A percentile compares a stretch with the other conserved stretches of the same genome.
Evolutionary conservation across 1,284 basidiomycete genomes (phyloP).

Genomic region (Fomitopsis schrenkii): DNA sequence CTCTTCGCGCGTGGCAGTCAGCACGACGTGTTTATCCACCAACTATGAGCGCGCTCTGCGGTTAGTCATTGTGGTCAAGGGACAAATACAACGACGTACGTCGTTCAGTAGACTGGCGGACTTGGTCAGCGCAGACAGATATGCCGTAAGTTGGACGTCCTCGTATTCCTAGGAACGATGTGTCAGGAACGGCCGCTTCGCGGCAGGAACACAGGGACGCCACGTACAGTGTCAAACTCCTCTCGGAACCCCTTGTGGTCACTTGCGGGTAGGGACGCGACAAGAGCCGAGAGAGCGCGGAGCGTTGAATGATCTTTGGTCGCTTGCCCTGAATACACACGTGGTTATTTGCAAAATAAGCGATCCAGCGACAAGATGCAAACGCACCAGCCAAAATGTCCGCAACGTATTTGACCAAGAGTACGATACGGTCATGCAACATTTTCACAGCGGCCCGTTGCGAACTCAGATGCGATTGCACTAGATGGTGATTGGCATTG

Average conservation of each 20-base stretch:
- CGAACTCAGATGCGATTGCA: slow-evolving; percentile 84
- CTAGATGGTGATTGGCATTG: slow-evolving; percentile 36
- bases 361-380: not conserved
- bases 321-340: slow-evolving; percentile 46
- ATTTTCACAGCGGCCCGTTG: slow-evolving; percentile 95
- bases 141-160: slow-evolving; percentile 90
- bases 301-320: slow-evolving; percentile 76
- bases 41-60: slow-evolving; percentile 14
- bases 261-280: slow-evolving; percentile 84
- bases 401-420: slow-evolving; percentile 81
- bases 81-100: slow-evolving; percentile 43
- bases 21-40: slow-evolving; percentile 33
- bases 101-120: slow-evolving; percentile 86
- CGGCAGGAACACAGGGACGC: not conserved
- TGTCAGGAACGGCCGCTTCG: not conserved
- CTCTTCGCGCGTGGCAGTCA: slow-evolving; percentile 30
- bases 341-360: not conserved
- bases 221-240: slow-evolving; percentile 79
- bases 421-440: slow-evolving; percentile 85
- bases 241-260: slow-evolving; percentile 75
- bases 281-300: slow-evolving; percentile 80
- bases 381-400: slow-evolving; percentile 68
- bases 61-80: not conserved
- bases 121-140: slow-evolving; percentile 86
- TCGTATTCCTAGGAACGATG: slow-evolving; percentile 77